phyloP scores from a whole-genome alignment of 768 basidiomycete species.

The Termitomyces sp. region DNA sequence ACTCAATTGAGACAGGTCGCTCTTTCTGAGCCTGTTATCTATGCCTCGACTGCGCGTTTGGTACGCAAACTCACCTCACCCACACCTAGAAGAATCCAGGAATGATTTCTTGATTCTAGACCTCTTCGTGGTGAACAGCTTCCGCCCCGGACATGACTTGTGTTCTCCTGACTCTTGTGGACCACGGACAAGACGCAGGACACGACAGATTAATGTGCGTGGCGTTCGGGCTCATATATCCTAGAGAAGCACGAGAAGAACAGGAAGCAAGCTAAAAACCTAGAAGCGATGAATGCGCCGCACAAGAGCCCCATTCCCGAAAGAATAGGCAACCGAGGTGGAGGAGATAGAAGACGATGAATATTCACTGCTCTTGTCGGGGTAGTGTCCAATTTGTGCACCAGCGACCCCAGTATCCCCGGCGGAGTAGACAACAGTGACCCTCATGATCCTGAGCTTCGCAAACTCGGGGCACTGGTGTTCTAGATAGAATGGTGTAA shows the following conservation, averaged over 20 bases:
- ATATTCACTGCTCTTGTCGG: constrained; percentile 31
- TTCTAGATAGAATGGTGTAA: constrained; percentile 21
- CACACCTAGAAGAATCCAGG: no score
- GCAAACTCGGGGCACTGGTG: constrained; percentile 39
- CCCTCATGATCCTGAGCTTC: constrained; percentile 46
- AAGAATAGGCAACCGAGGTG: constrained; percentile 1
- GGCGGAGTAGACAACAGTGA: no score
- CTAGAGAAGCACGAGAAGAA: constrained; percentile 12
- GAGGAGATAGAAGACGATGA: not conserved
- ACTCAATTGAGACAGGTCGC: constrained; percentile 15
- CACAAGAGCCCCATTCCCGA: not conserved
- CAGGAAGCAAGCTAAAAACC: not conserved
- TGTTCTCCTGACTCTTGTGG: constrained; percentile 43
- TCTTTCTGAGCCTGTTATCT: constrained; percentile 27
- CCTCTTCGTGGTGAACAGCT: constrained; percentile 22
- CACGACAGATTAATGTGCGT: constrained; percentile 41
- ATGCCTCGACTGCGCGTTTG: constrained; percentile 27
- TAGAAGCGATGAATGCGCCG: not conserved
- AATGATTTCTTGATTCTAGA: no score
- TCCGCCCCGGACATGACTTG: constrained; percentile 30
- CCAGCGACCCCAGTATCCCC: constrained; percentile 39
- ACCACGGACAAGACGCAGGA: constrained; percentile 38
- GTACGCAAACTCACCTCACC: no score
- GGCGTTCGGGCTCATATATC: constrained; percentile 25
- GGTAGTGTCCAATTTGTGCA: constrained; percentile 23